phyloP scores from a whole-genome alignment of 345 rosid species.

The Salix brachista region DNA sequence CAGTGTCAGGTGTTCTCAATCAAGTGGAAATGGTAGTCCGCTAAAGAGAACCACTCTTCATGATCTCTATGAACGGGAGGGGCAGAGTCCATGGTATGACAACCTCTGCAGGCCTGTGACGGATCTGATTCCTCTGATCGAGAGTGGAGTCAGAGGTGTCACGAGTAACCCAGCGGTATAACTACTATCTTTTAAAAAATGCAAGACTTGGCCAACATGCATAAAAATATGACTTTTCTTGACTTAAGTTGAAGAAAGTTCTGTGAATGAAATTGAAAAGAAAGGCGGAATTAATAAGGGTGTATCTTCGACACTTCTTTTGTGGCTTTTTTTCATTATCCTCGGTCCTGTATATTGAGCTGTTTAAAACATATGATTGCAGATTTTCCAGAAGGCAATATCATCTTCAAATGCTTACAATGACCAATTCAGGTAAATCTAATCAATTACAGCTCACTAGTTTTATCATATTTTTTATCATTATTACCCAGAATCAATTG shows the following conservation, averaged over 20 bases:
- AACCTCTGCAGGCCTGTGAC: slow-evolving; percentile 96
- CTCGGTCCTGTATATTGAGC: not conserved
- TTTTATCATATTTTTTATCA: not conserved
- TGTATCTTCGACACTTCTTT: not conserved
- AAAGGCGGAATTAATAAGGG: not conserved
- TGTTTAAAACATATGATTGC: slow-evolving; percentile 23
- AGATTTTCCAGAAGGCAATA: slow-evolving; percentile 98
- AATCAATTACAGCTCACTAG: not conserved
- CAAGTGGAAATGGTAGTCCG: slow-evolving; percentile 55
- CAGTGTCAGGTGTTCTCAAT: slow-evolving; percentile 72
- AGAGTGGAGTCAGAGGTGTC: slow-evolving; percentile 91
- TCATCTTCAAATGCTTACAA: slow-evolving; percentile 94
- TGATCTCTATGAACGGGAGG: slow-evolving; percentile 83
- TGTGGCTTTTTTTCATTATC: not conserved
- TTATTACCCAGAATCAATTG: not conserved
- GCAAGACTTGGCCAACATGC: not conserved
- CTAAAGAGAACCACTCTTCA: slow-evolving; percentile 70
- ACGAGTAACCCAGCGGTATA: slow-evolving; percentile 98
- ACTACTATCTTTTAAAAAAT: not conserved
- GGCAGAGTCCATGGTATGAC: slow-evolving; percentile 99
- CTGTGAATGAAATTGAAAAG: not conserved
- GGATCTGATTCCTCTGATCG: slow-evolving; percentile 78
- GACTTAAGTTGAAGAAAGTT: not conserved
- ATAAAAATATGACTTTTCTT: not conserved
- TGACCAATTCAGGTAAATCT: slow-evolving; percentile 80